phyloP scores from a whole-genome alignment of 2,329 filamentous ascomycete genomes.

The Zymoseptoria crescenta region DNA sequence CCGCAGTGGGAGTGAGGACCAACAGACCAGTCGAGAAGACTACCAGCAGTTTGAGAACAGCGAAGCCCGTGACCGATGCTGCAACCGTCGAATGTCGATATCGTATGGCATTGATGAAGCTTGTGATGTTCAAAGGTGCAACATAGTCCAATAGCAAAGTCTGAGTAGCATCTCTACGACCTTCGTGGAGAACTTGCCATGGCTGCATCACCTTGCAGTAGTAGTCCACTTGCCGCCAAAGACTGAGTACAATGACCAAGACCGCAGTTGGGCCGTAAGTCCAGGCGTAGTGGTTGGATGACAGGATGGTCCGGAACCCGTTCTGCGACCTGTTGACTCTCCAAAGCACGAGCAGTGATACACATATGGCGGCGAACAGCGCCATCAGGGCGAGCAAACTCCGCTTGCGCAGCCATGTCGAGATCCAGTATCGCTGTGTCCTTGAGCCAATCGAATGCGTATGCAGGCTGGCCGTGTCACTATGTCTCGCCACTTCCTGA shows the following conservation, averaged over 20 bases:
- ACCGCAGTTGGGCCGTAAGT: slow-evolving; percentile 7
- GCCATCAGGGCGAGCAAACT: background rate
- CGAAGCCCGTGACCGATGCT: background rate
- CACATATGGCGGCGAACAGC: background rate
- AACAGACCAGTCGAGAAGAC: slow-evolving; percentile 2
- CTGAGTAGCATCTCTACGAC: background rate
- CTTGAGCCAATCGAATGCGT: background rate
- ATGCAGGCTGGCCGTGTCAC: background rate
- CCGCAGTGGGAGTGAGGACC: background rate
- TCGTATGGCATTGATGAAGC: background rate
- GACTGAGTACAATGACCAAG: slow-evolving; percentile 2
- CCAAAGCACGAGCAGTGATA: slow-evolving; percentile 2
- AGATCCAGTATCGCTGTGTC: background rate
- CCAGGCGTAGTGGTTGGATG: slow-evolving; percentile 5
- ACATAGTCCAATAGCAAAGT: slow-evolving; percentile 4
- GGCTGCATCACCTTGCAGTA: slow-evolving; percentile 6
- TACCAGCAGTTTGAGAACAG: slow-evolving; percentile 1
- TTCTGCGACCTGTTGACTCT: background rate
- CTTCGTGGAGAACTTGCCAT: slow-evolving; percentile 1
- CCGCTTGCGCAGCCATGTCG: slow-evolving; percentile 1
- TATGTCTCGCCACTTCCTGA: background rate
- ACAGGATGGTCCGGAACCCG: background rate
- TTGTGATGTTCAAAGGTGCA: slow-evolving; percentile 1
- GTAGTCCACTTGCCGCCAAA: slow-evolving; percentile 6
- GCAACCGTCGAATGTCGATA: background rate